Evolutionary conservation across 371 early-diverging fungal genomes (phyloP), one percentile per base, ranked within the genome.

Genomic region (Rhizopus stolonifer): DNA sequence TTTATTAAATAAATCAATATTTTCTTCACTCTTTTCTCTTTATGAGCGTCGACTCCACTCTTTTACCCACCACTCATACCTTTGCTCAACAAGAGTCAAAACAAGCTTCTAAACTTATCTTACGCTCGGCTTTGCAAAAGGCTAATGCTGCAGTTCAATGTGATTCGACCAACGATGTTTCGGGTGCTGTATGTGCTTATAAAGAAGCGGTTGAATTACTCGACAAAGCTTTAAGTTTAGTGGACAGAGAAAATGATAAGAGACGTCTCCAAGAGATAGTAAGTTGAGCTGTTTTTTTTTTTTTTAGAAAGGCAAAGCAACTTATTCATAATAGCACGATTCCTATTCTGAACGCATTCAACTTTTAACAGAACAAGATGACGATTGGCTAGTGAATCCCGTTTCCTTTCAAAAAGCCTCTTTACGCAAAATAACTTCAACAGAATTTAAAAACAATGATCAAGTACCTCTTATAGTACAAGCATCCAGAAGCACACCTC

Each of bases 61-160:
- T 42, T 42, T 21, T 42, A 42, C 22, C 42, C 10, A 21, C 8
- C 8, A 42, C 21, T 4, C 18, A 42, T 42, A 7, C 21, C 8
- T 21, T 21, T 13, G 5, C 19, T 21, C 22, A 42, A 7, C 42
- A 42, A 15, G 57, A 64, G 38, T 24, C 62, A 24, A 67, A 65
- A 32, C 70, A 70, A 51, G 32, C 65, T 33, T 73, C 70, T 3
- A 74, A 70, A 57, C 59, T 62, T 42, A 67, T 74, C 43, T 42
- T 78, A 33, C 61, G 69, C 29, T 63, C 72, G 14, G 78, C 78
- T 13, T 56, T 78, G 31, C 72, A 71, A 54, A 71, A 70, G 46
- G 78, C 78, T 2, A 74, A 78, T 49, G 56, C 56, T 6, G 78
- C 78, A 15, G 78, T 78, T 17, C 60, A 72, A 34, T 70, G 69